Percentiles rank a stretch among this genome's conserved stretches.
Evolutionary conservation across 306 rosid genomes (phyloP).

Genomic region (Astragalus membranaceus): DNA sequence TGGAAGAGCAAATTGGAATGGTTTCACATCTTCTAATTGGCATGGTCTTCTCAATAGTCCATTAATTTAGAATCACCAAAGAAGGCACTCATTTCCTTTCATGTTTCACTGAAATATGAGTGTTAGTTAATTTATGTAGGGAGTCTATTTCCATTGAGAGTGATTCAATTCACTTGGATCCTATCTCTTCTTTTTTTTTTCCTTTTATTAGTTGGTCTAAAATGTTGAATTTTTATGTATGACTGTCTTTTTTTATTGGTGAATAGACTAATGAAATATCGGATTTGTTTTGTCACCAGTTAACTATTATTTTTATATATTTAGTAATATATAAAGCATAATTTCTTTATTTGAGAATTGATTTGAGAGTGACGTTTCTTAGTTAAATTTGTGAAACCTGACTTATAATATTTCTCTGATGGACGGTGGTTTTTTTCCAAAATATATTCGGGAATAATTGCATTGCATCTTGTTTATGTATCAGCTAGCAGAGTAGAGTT

Average conservation of each 20-base stretch:
- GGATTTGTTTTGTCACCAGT: conserved; percentile 5
- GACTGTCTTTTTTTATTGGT: conserved; percentile 3
- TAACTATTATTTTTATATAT: too few species aligned
- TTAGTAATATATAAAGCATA: background rate
- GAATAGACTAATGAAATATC: conserved; percentile 36
- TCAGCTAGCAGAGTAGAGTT: too few species aligned
- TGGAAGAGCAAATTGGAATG: conserved; percentile 73
- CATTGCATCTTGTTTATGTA: too few species aligned
- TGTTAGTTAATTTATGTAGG: too few species aligned
- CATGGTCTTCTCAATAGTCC: conserved; percentile 83
- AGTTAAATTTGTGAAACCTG: conserved; percentile 36
- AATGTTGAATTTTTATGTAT: conserved; percentile 16
- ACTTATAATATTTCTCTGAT: conserved; percentile 41
- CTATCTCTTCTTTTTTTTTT: background rate
- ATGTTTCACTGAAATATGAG: too few species aligned
- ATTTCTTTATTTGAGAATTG: background rate
- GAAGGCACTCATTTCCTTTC: too few species aligned
- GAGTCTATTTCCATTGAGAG: background rate
- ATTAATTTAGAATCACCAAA: conserved; percentile 42
- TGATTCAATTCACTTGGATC: conserved; percentile 16
- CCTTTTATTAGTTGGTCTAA: background rate
- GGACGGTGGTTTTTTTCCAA: too few species aligned
- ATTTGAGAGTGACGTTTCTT: conserved; percentile 42
- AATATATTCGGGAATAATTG: too few species aligned
- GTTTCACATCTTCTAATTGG: conserved; percentile 47